phyloP scores from a whole-genome alignment of 371 early-diverging fungal species.

The Enterocytospora artemiae region DNA sequence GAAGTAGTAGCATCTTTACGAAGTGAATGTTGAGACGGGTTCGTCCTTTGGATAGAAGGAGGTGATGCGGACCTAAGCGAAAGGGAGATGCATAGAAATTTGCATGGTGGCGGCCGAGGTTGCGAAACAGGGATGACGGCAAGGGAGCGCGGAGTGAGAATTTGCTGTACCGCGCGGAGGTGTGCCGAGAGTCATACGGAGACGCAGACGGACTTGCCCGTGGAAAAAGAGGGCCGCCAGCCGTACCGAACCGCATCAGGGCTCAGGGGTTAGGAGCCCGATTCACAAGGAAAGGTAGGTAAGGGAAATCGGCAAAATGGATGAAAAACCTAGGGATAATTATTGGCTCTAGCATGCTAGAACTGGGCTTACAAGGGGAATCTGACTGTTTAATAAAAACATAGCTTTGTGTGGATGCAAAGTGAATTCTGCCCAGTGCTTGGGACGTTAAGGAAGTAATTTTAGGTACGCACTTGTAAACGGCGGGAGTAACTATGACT shows the following conservation, averaged over 20 bases:
- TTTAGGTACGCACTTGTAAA: slow-evolving; percentile 65
- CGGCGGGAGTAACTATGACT: slow-evolving; percentile 66
- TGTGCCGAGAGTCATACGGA: slow-evolving; percentile 7
- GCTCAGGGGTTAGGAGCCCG: slow-evolving; percentile 23
- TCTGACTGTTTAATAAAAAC: slow-evolving; percentile 67
- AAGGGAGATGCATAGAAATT: slow-evolving; percentile 9
- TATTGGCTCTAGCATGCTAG: slow-evolving; percentile 37
- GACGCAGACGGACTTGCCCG: slow-evolving; percentile 6
- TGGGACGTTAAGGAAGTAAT: slow-evolving; percentile 64
- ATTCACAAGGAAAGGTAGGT: slow-evolving; percentile 5
- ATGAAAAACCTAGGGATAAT: slow-evolving; percentile 37
- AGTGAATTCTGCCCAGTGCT: slow-evolving; percentile 66
- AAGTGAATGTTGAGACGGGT: slow-evolving; percentile 8
- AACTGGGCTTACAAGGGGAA: slow-evolving; percentile 60
- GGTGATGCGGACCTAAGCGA: slow-evolving; percentile 14
- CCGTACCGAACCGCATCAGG: slow-evolving; percentile 38
- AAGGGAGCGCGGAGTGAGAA: background rate
- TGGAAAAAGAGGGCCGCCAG: slow-evolving; percentile 6
- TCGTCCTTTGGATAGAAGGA: slow-evolving; percentile 14
- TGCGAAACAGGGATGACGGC: slow-evolving; percentile 2
- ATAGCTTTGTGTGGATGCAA: slow-evolving; percentile 66
- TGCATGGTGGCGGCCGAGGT: background rate
- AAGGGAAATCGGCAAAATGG: slow-evolving; percentile 40
- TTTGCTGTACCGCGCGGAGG: background rate
- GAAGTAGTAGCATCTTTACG: slow-evolving; percentile 23